Evolutionary conservation across 2,329 filamentous ascomycete species (phyloP).

Genomic region (Thielaviopsis musarum): DNA sequence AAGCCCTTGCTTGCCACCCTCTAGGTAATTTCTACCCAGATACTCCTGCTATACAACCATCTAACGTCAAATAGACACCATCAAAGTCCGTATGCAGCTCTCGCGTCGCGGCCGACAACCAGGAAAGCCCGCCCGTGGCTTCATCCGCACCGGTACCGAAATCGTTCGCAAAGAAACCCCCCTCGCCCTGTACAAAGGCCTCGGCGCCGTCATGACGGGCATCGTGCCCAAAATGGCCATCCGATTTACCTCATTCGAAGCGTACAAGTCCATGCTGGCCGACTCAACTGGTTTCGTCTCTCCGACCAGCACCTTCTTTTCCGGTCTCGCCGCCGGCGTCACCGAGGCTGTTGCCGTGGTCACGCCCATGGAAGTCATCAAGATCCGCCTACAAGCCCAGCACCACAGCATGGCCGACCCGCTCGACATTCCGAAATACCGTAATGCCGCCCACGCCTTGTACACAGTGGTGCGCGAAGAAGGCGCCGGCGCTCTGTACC

Average conservation of each 20-base stretch:
- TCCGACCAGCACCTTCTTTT: slow-evolving; percentile 51
- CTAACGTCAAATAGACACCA: slow-evolving; percentile 47
- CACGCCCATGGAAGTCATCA: slow-evolving; percentile 97
- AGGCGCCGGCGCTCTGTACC: slow-evolving; percentile 72
- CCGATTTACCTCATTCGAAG: slow-evolving; percentile 92
- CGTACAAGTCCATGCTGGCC: slow-evolving; percentile 74
- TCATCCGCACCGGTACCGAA: slow-evolving; percentile 67
- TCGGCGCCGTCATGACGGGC: slow-evolving; percentile 90
- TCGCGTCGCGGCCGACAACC: slow-evolving; percentile 69
- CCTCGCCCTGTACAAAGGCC: slow-evolving; percentile 86
- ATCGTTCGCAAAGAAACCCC: slow-evolving; percentile 85
- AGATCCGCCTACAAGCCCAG: slow-evolving; percentile 95
- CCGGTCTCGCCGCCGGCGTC: slow-evolving; percentile 80
- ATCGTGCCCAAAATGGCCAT: slow-evolving; percentile 99
- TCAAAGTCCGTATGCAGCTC: slow-evolving; percentile 99
- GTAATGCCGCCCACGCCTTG: slow-evolving; percentile 66
- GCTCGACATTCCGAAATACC: slow-evolving; percentile 90
- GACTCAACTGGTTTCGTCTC: slow-evolving; percentile 51
- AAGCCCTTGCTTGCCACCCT: slow-evolving; percentile 89
- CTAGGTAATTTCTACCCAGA: slow-evolving; percentile 43
- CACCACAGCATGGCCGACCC: slow-evolving; percentile 97
- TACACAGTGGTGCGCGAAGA: slow-evolving; percentile 91
- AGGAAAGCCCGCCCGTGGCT: slow-evolving; percentile 74
- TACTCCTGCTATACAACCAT: slow-evolving; percentile 9
- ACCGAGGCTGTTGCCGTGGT: slow-evolving; percentile 95